Base-by-base conservation (phyloP, 768 basidiomycete genomes). In the Clitopilus passeckerianus region DNA sequence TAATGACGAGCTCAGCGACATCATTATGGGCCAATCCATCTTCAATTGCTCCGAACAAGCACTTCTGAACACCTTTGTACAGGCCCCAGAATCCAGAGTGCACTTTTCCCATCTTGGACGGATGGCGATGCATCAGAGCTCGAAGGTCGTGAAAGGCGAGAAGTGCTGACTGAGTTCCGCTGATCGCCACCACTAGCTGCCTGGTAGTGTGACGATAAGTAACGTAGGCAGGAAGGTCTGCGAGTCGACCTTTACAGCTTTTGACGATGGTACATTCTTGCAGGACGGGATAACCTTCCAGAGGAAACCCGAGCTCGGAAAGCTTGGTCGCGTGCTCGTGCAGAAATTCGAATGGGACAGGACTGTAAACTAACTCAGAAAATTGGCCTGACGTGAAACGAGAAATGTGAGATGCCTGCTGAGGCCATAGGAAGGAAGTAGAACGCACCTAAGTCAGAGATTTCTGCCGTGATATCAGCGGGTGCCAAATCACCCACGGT, bases 51-150 rank as follows among this genome's bases (percentile, higher is more conserved):
- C 73, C 67, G 7, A 80, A 62, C 0, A 76, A 71, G 16, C 62
- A 57, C 0, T 57, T 18, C 61, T 69, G 69, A 3, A 83, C 70
- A 10, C 82, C 82, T 56, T 69, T 67, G 63, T 83, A 85, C 56
- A 86, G 61, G 16, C 68, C 64, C 80, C 81, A 85, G 65, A 86
- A 85, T 2, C 85, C 84, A 12, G 76, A 69, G 65, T 86, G 85
- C 20, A 85, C 80, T 3, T 60, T 57, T 9, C 77, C 75, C 9
- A 67, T 61, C 41, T 70, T 70, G 30, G 75, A 75, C 6, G 74
- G 78, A 63, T 82, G 78, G 0, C 66, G 59, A 30, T 68, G 68
- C 60, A 73, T 73, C 24, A 75, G 67, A 24, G 73, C 68, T 18
- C 77, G 71, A 20, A 85, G 52, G 66, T 86, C 82, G 55, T 82